These are phyloP conservation scores for Fennellomyces sp. DNA, from an alignment of 371 early-diverging fungal genomes.

Conservation along the genomic window DNA sequence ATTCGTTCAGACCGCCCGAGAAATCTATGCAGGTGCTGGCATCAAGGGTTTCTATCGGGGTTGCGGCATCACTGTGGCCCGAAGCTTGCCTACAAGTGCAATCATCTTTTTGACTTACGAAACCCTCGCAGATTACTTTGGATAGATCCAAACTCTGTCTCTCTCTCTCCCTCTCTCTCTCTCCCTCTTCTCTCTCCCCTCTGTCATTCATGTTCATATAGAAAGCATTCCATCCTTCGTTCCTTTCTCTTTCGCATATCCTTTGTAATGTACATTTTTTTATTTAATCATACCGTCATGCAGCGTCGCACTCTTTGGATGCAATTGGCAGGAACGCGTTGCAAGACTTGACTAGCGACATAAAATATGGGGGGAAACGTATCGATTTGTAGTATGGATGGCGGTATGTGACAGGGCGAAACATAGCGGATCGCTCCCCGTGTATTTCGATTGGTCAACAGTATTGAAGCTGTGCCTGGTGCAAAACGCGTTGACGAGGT, in stretches of 20 bases:
- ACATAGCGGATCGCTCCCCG: too few species aligned
- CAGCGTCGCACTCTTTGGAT: too few species aligned
- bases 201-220: neutral
- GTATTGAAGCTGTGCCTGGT: too few species aligned
- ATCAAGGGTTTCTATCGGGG: constrained; percentile 91
- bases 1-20: constrained; percentile 64
- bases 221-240: neutral
- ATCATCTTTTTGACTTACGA: constrained; percentile 90
- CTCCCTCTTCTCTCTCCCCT: neutral
- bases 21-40: constrained; percentile 81
- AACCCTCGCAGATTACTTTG: constrained; percentile 30
- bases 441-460: too few species aligned
- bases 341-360: too few species aligned
- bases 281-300: neutral
- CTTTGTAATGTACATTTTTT: neutral
- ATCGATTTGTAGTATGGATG: too few species aligned
- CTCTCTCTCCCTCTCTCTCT: neutral
- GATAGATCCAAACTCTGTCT: neutral
- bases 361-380: too few species aligned
- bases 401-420: too few species aligned
- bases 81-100: constrained; percentile 92
- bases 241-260: neutral
- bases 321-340: too few species aligned
- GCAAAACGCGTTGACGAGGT: too few species aligned
- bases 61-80: constrained; percentile 88